A percentile compares a stretch with the other conserved stretches of the same genome.
phyloP scores from a whole-genome alignment of 768 basidiomycete species.

The Neoboletus brunneissimus region DNA sequence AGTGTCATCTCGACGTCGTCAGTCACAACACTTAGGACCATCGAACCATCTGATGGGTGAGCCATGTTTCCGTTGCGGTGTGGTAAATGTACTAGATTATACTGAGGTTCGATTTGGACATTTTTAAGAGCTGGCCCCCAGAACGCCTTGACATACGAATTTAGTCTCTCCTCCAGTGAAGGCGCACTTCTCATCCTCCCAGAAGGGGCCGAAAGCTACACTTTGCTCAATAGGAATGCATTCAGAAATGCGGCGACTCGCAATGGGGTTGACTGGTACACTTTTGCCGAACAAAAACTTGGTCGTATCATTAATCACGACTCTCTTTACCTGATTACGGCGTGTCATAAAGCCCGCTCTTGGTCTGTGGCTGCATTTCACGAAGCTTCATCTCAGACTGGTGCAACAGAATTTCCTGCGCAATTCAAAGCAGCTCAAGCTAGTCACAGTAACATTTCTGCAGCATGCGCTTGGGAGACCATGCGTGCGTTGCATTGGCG shows the following conservation, averaged over 20 bases:
- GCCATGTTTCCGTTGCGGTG: too few species aligned
- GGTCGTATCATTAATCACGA: constrained; percentile 17
- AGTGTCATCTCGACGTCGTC: too few species aligned
- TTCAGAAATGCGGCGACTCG: neutral
- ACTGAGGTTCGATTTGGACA: too few species aligned
- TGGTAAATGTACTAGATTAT: too few species aligned
- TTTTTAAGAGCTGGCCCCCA: too few species aligned
- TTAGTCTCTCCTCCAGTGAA: constrained; percentile 16
- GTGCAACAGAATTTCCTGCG: constrained; percentile 2
- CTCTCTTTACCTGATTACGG: constrained; percentile 30
- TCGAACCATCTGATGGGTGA: too few species aligned
- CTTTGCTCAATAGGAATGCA: constrained; percentile 13
- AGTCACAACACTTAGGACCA: too few species aligned
- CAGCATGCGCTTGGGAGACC: constrained; percentile 12
- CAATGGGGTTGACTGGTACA: too few species aligned
- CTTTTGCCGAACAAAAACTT: neutral
- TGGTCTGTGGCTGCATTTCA: constrained; percentile 29
- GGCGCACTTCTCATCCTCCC: constrained; percentile 33
- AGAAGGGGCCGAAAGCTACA: constrained; percentile 24
- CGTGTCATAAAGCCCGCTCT: constrained; percentile 9
- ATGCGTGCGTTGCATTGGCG: constrained; percentile 7
- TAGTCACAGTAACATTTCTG: constrained; percentile 3
- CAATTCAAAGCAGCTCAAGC: constrained; percentile 15
- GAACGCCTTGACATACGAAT: constrained; percentile 4
- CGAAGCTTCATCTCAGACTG: neutral